Base-by-base conservation (phyloP, 768 basidiomycete genomes). In the Tubosaeta sp. region DNA sequence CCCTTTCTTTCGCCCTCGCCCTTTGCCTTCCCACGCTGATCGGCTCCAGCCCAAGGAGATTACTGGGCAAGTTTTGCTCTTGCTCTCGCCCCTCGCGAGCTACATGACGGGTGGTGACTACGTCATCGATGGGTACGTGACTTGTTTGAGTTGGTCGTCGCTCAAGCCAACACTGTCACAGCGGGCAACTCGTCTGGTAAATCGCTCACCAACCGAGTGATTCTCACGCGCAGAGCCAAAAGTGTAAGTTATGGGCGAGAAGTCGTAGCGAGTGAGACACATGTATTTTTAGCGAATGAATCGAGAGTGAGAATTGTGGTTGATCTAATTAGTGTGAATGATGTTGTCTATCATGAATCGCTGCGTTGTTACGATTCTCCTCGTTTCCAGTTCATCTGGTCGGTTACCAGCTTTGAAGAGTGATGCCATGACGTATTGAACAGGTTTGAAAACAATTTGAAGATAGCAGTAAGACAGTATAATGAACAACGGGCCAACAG, bases 71-170 rank as follows among this genome's bases (percentile, higher is more conserved):
- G 74, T 76, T 0, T 53, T 85, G 32, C 66, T 83, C 2, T 69
- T 84, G 3, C 74, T 84, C 13, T 80, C 79, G 5, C 67, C 75
- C 0, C 64, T 76, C 35, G 76, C 76, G 0, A 73, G 72, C 40
- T 83, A 82, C 57, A 80, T 80, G 79, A 82, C 80, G 4, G 81
- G 80, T 8, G 73, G 73, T 0, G 81, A 82, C 53, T 77, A 80
- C 50, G 73, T 79, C 47, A 64, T 82, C 9, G 80, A 82, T 48
- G 80, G 80, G 80, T 81, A 49, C 11, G 79, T 66, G 18, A 34
- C 18, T 2, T 11, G 44, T n/a, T 9, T 30, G 3, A 1, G 6
- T 22, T 2, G 35, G 6, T 9, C 2, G 6, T 30, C 4, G 6
- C 25, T 22, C 7, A 25, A 29, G 30, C 18, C 19, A 21, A 46